These are phyloP conservation scores for Ulmus americana DNA, from an alignment of 331 rosid species.

Conservation along the genomic window DNA sequence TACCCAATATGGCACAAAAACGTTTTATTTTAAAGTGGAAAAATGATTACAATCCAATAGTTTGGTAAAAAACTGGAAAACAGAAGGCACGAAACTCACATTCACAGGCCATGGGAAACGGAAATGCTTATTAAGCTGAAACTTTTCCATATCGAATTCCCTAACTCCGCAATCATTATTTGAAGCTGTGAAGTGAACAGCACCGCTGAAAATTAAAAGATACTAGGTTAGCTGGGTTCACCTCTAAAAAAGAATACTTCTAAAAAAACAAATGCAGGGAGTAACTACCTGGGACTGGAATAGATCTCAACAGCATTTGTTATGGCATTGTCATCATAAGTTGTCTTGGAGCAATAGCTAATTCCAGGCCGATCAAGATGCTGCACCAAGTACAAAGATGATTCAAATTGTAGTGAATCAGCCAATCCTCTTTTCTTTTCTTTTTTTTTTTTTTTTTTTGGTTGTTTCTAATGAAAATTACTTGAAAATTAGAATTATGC, in stretches of 20 bases:
- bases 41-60: neutral
- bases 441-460: too few relatives aligned
- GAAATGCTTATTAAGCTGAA: slow-evolving; percentile 70
- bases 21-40: too few relatives aligned
- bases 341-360: slow-evolving; percentile 72
- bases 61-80: neutral
- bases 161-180: slow-evolving; percentile 72
- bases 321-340: slow-evolving; percentile 73
- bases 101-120: slow-evolving; percentile 75
- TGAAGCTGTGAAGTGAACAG: slow-evolving; percentile 76
- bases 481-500: neutral
- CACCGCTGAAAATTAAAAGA: slow-evolving; percentile 47
- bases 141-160: slow-evolving; percentile 76
- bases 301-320: slow-evolving; percentile 84
- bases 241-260: neutral
- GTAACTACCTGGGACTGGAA: slow-evolving; percentile 48
- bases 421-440: too few relatives aligned
- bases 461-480: too few relatives aligned
- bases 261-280: slow-evolving; percentile 4
- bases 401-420: too few relatives aligned
- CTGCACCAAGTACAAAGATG: slow-evolving; percentile 32
- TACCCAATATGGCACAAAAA: too few relatives aligned
- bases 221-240: slow-evolving; percentile 3
- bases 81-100: slow-evolving; percentile 34
- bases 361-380: slow-evolving; percentile 75